Evolutionary conservation across 2,329 filamentous ascomycete species (phyloP).

Genomic region (Penicillium janthinellum): DNA sequence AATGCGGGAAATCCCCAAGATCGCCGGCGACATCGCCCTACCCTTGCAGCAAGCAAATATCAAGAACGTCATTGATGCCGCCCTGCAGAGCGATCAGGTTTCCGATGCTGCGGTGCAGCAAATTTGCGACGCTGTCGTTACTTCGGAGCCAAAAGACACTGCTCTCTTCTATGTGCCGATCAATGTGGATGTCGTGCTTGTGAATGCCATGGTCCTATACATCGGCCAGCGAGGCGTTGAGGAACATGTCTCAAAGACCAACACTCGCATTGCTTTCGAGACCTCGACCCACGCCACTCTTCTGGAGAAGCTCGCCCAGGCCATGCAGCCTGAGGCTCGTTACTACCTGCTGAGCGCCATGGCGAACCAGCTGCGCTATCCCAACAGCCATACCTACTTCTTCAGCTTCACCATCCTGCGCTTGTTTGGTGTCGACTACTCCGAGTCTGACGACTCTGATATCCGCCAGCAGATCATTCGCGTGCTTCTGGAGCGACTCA

Average conservation of each 20-base stretch:
- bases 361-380: conserved; percentile 87
- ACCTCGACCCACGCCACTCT: conserved; percentile 69
- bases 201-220: conserved; percentile 83
- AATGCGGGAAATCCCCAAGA: conserved; percentile 66
- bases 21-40: conserved; percentile 63
- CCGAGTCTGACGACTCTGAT: conserved; percentile 71
- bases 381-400: conserved; percentile 87
- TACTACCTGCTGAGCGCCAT: conserved; percentile 85
- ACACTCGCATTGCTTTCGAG: conserved; percentile 61
- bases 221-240: conserved; percentile 73
- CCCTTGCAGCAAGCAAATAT: conserved; percentile 53
- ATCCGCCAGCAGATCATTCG: conserved; percentile 90
- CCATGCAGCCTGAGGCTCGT: conserved; percentile 73
- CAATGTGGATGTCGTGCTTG: conserved; percentile 67
- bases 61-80: conserved; percentile 55
- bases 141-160: conserved; percentile 59
- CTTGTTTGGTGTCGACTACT: conserved; percentile 74
- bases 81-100: conserved; percentile 60
- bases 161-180: conserved; percentile 68
- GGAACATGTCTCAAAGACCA: conserved; percentile 59
- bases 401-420: conserved; percentile 85
- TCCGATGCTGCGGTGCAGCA: conserved; percentile 71
- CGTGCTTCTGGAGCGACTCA: conserved; percentile 81
- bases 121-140: conserved; percentile 72
- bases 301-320: conserved; percentile 74